Base-by-base conservation (phyloP, 371 early-diverging fungal species). In the Dinochytrium kinnereticum region DNA sequence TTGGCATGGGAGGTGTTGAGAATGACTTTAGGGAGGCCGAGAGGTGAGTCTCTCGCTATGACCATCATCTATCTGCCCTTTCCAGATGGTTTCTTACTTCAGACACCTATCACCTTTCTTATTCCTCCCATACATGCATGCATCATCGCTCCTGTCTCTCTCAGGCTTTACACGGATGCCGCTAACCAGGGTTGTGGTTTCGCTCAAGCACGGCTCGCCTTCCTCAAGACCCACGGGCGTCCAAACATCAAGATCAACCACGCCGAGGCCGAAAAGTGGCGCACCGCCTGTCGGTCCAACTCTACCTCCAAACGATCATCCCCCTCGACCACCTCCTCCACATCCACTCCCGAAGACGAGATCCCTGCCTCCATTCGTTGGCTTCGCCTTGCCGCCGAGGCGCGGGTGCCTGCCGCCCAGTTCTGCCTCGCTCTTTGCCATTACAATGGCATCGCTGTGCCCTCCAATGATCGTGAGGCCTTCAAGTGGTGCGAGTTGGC, bases 201-300 rank as follows among this genome's bases (percentile, higher is more conserved):
- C 30, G 91, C 91, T 2, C 82, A 87, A 75, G 84, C 90, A 19
- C 86, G 95, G 40, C 72, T 95, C n/a, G 89, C 90, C 24, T 94
- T 94, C 77, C 78, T 95, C 53, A 86, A 91, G 68, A 90, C 89
- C 72, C 93, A 92, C 75, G 95, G 95, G 0, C 86, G 94, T 0
- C 91, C 93, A 26, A 83, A 85, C 19, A 89, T 94, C 70, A 83
- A 81, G 75, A 95, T 94, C 59, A 87, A 94, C 84, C 88, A 89
- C 49, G 72, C 78, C 33, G 87, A 88, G 59, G 90, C 92, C n/a
- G 89, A 91, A 55, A 67, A 80, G 55, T 91, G 88, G 87, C 79
- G 84, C 3, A 80, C 82, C 61, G 74, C 70, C 34, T 76, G 81
- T 70, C 74, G 74, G 28, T 2, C 53, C 2, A 7, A 61, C 2